Evolutionary conservation across 768 basidiomycete genomes (phyloP).

Genomic region (Trametes cubensis): DNA sequence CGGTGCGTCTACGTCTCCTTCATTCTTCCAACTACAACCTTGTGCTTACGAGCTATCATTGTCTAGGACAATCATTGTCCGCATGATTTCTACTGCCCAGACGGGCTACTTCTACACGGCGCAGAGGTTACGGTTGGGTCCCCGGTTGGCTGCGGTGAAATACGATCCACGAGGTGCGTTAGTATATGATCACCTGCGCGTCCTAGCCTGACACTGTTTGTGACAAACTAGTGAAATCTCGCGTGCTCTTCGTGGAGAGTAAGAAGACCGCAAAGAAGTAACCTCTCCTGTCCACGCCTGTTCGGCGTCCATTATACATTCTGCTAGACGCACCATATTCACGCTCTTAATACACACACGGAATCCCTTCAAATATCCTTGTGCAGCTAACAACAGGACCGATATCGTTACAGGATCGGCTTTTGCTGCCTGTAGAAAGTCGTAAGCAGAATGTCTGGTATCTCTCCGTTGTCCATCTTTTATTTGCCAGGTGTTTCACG

Average conservation of each 20-base stretch:
- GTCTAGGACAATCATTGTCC: constrained; percentile 80
- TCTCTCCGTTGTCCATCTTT: too few relatives aligned
- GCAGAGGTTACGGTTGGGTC: constrained; percentile 68
- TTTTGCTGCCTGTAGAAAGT: too few relatives aligned
- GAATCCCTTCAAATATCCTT: too few relatives aligned
- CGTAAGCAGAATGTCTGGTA: too few relatives aligned
- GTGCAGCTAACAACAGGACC: too few relatives aligned
- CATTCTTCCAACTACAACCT: not conserved
- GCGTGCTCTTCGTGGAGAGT: constrained; percentile 80
- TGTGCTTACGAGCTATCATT: not conserved
- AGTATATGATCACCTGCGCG: constrained; percentile 29
- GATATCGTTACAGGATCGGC: too few relatives aligned
- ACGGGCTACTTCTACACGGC: constrained; percentile 93
- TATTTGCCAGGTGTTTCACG: too few relatives aligned
- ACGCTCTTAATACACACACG: too few relatives aligned
- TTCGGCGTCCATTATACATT: too few relatives aligned
- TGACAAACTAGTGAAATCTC: constrained; percentile 53
- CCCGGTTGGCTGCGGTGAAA: constrained; percentile 88
- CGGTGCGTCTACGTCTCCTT: constrained; percentile 40
- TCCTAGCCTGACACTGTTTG: not conserved
- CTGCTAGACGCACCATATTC: too few relatives aligned
- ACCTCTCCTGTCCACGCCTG: not conserved
- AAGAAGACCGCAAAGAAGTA: constrained; percentile 68
- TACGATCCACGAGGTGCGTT: constrained; percentile 83
- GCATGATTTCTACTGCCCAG: constrained; percentile 87